phyloP scores from a whole-genome alignment of 352 stramenopile species.

The Phytopythium litorale region DNA sequence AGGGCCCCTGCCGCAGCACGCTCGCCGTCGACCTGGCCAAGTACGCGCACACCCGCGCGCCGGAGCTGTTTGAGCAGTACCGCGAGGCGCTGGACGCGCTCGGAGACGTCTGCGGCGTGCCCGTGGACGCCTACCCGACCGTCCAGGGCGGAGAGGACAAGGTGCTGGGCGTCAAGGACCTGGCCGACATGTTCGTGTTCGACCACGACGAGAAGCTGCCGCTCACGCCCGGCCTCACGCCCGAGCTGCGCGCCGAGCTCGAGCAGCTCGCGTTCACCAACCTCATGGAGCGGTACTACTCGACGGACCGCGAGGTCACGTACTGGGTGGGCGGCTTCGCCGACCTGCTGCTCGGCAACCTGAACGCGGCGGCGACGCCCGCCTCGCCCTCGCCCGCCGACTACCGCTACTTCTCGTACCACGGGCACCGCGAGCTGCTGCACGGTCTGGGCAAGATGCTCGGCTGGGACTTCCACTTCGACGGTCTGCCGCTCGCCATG shows the following conservation, averaged over 20 bases:
- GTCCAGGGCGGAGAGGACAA: slow-evolving; percentile 63
- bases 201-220: slow-evolving; percentile 63
- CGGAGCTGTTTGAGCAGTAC: slow-evolving; percentile 57
- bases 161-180: slow-evolving; percentile 75
- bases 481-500: slow-evolving; percentile 57
- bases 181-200: slow-evolving; percentile 84
- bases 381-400: slow-evolving; percentile 35
- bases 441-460: slow-evolving; percentile 78
- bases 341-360: slow-evolving; percentile 56
- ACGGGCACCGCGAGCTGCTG: slow-evolving; percentile 76
- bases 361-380: slow-evolving; percentile 48
- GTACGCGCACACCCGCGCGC: slow-evolving; percentile 53
- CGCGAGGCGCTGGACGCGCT: slow-evolving; percentile 49
- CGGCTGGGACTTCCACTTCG: slow-evolving; percentile 72
- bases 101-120: slow-evolving; percentile 53
- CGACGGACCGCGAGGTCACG: slow-evolving; percentile 69
- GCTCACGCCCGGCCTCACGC: slow-evolving; percentile 46
- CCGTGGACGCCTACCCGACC: slow-evolving; percentile 48
- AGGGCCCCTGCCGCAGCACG: slow-evolving; percentile 59
- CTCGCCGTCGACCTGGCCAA: slow-evolving; percentile 43
- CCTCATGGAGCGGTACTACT: slow-evolving; percentile 86
- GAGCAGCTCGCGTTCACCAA: slow-evolving; percentile 76
- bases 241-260: slow-evolving; percentile 44
- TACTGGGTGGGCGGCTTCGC: slow-evolving; percentile 83
- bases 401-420: slow-evolving; percentile 82